phyloP scores from a whole-genome alignment of 768 basidiomycete genomes.

The Agaricus subrufescens region DNA sequence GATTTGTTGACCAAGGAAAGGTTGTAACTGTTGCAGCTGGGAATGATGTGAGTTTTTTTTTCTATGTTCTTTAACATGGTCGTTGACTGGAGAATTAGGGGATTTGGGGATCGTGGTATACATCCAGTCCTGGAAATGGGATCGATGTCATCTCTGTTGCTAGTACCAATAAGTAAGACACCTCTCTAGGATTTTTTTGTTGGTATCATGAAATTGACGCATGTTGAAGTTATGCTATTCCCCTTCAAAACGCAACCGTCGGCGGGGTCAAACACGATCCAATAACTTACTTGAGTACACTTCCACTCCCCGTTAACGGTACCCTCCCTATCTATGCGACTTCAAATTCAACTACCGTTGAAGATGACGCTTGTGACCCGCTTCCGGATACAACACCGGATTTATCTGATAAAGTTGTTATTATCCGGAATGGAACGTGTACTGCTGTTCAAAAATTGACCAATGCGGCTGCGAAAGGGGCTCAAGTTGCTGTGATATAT shows the following conservation, averaged over 20 bases:
- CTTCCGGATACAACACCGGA: constrained; percentile 51
- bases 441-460: constrained; percentile 50
- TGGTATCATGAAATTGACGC: background rate
- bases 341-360: constrained; percentile 47
- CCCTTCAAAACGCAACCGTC: constrained; percentile 52
- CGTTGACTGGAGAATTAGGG: constrained; percentile 26
- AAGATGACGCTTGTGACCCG: constrained; percentile 55
- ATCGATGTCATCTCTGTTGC: constrained; percentile 54
- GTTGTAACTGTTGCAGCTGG: constrained; percentile 64
- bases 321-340: constrained; percentile 54
- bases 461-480: constrained; percentile 53
- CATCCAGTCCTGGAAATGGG: constrained; percentile 47
- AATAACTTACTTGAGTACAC: constrained; percentile 49
- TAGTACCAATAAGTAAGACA: constrained; percentile 44
- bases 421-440: constrained; percentile 59
- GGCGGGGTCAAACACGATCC: constrained; percentile 41
- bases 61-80: background rate
- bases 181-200: constrained; percentile 5
- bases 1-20: constrained; percentile 52
- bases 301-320: constrained; percentile 41
- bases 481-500: constrained; percentile 44
- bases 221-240: constrained; percentile 41
- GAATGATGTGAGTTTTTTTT: constrained; percentile 29
- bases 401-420: constrained; percentile 45
- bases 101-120: constrained; percentile 56